Conservation (phyloP, 768 basidiomycete genomes). For the Chalciporus chontae region DNA sequence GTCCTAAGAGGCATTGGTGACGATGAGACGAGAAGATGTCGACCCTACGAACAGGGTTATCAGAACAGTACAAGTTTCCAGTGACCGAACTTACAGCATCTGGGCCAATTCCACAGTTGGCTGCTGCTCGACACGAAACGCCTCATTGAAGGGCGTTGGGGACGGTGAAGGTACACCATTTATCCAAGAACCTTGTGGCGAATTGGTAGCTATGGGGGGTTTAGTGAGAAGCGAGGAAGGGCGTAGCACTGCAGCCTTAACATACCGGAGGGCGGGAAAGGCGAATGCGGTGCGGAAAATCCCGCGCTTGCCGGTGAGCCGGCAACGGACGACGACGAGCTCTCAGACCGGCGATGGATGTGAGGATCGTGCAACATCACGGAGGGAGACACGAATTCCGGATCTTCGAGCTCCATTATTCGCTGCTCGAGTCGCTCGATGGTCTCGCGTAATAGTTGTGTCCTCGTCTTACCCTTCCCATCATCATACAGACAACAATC, state of each 20-base stretch:
- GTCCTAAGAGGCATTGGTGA: slow-evolving; percentile 68
- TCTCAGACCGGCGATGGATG: slow-evolving; percentile 37
- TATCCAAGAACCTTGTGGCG: slow-evolving; percentile 52
- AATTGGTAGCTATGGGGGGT: slow-evolving; percentile 37
- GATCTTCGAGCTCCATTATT: slow-evolving; percentile 71
- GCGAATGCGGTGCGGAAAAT: slow-evolving; percentile 54
- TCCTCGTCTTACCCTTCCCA: slow-evolving; percentile 79
- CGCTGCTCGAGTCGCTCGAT: slow-evolving; percentile 69
- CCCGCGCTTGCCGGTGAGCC: slow-evolving; percentile 52
- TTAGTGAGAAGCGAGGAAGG: slow-evolving; percentile 2
- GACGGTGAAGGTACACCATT: slow-evolving; percentile 49
- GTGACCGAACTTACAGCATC: slow-evolving; percentile 51
- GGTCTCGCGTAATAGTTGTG: slow-evolving; percentile 74
- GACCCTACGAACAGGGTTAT: slow-evolving; percentile 43
- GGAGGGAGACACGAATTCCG: slow-evolving; percentile 65
- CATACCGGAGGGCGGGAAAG: slow-evolving; percentile 52
- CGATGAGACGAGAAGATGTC: slow-evolving; percentile 75
- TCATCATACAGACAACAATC: slow-evolving; percentile 80
- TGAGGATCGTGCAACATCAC: slow-evolving; percentile 72
- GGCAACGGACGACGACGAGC: slow-evolving; percentile 48
- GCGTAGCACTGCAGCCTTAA: slow-evolving; percentile 12
- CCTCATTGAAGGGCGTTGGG: slow-evolving; percentile 51
- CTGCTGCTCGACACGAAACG: slow-evolving; percentile 42
- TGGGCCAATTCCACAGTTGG: slow-evolving; percentile 59
- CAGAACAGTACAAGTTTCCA: slow-evolving; percentile 3